Evolutionary conservation across 176 grass and related monocot species (phyloP).

Genomic region (Cenchrus purpureus): DNA sequence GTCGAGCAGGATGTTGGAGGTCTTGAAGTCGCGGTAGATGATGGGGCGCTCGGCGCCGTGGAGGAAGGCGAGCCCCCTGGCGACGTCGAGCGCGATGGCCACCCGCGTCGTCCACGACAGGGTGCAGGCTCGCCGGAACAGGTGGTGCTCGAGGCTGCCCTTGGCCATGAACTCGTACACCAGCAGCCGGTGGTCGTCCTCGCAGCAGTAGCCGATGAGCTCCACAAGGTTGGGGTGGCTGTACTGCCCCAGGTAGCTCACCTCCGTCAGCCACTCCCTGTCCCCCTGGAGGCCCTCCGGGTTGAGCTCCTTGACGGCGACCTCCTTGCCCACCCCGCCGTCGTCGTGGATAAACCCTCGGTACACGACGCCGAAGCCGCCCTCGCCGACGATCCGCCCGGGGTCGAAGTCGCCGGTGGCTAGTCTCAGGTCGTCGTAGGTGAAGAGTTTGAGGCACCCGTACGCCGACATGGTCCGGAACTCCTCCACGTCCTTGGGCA

Average conservation of each 20-base stretch:
- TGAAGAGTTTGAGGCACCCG: slow-evolving; percentile 61
- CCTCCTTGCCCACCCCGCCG: slow-evolving; percentile 22
- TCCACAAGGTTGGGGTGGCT: slow-evolving; percentile 68
- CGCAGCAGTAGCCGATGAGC: slow-evolving; percentile 86
- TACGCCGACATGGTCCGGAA: slow-evolving; percentile 62
- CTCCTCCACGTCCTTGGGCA: slow-evolving; percentile 78
- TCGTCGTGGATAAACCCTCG: slow-evolving; percentile 48
- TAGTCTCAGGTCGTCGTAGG: slow-evolving; percentile 54
- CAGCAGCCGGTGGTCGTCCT: slow-evolving; percentile 74
- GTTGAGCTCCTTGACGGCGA: slow-evolving; percentile 83
- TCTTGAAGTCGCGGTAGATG: slow-evolving; percentile 91
- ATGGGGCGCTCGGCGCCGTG: slow-evolving; percentile 63
- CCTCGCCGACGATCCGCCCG: slow-evolving; percentile 65
- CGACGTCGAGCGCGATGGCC: slow-evolving; percentile 58
- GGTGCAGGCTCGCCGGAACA: slow-evolving; percentile 66
- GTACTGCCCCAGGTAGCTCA: slow-evolving; percentile 76
- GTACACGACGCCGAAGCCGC: slow-evolving; percentile 83
- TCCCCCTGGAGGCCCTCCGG: slow-evolving; percentile 72
- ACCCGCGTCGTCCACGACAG: slow-evolving; percentile 64
- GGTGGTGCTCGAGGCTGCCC: slow-evolving; percentile 83
- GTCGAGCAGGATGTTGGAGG: slow-evolving; percentile 86
- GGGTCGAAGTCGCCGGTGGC: slow-evolving; percentile 67
- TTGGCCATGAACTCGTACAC: slow-evolving; percentile 87
- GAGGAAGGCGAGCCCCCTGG: slow-evolving; percentile 76
- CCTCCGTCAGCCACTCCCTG: slow-evolving; percentile 88